phyloP scores from a whole-genome alignment of 305 asterid species.

The Fraxinus velutina region DNA sequence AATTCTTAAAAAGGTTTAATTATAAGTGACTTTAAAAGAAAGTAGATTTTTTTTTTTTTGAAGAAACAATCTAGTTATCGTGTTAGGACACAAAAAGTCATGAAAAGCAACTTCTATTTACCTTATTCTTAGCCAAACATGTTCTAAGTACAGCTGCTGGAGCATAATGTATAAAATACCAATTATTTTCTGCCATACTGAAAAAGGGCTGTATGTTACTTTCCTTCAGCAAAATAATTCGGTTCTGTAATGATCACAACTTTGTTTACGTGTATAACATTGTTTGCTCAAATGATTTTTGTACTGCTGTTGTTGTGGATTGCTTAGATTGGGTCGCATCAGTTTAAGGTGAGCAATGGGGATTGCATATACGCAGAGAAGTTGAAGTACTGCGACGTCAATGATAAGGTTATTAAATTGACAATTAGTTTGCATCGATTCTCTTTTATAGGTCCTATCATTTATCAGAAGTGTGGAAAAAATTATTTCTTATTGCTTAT shows the following conservation, averaged over 20 bases:
- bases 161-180: neutral
- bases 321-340: slow-evolving; percentile 88
- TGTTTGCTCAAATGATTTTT: neutral
- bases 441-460: neutral
- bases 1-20: neutral
- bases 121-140: neutral
- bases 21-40: neutral
- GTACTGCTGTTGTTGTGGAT: neutral
- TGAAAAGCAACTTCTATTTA: neutral
- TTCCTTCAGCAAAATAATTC: neutral
- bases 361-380: slow-evolving; percentile 72
- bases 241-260: neutral
- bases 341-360: slow-evolving; percentile 92
- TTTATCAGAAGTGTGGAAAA: neutral
- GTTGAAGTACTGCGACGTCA: slow-evolving; percentile 78
- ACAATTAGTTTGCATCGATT: neutral
- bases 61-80: neutral
- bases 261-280: neutral
- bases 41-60: neutral
- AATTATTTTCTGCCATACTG: neutral
- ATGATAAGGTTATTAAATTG: slow-evolving; percentile 71
- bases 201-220: neutral
- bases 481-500: neutral
- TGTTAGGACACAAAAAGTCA: neutral
- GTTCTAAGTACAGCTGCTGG: neutral